These are phyloP conservation scores for Prunus mira DNA, from an alignment of 306 rosid genomes.

Conservation along the genomic window DNA sequence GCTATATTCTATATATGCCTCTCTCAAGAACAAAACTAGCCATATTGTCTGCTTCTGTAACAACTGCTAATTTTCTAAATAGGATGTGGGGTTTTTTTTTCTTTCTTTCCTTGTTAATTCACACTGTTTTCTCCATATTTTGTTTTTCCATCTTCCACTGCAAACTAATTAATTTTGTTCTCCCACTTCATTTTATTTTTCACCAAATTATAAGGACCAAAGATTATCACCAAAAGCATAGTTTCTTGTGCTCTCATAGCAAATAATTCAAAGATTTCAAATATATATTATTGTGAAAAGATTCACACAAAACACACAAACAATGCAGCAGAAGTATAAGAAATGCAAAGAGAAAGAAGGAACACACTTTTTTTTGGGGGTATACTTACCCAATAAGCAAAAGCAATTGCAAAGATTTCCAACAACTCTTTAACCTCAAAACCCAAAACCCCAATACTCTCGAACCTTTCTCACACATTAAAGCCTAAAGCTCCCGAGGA, in stretches of 20 bases:
- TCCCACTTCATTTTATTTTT: background rate
- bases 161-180: background rate
- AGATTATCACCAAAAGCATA: background rate
- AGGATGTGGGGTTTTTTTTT: slow-evolving; percentile 41
- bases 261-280: background rate
- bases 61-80: slow-evolving; percentile 53
- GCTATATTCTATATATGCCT: background rate
- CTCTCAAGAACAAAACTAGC: slow-evolving; percentile 32
- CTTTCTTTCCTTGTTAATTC: background rate
- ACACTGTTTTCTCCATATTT: slow-evolving; percentile 1
- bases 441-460: no score
- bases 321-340: background rate
- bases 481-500: no score
- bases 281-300: background rate
- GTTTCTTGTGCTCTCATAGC: background rate
- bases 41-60: slow-evolving; percentile 49
- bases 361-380: no score
- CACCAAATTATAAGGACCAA: background rate
- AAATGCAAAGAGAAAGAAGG: background rate
- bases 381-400: no score
- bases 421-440: no score
- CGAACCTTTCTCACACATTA: no score
- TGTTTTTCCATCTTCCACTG: slow-evolving; percentile 1
- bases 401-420: no score
- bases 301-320: background rate